Evolutionary conservation across 2,329 filamentous ascomycete species (phyloP).

Genomic region (Aureobasidium sp.): DNA sequence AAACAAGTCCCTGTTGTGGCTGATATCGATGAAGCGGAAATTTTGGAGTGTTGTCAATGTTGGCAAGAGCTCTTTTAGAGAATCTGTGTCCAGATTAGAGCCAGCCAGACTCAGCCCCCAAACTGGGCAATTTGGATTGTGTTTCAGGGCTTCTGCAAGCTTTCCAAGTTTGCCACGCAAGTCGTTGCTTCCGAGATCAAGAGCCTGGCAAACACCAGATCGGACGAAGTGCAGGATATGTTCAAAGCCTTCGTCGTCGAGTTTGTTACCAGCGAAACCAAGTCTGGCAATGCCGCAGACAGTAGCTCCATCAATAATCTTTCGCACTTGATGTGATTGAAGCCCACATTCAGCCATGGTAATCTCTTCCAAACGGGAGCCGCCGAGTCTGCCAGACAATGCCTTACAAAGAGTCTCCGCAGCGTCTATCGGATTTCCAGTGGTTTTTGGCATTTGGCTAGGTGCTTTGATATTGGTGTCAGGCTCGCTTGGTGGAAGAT

Average conservation of each 20-base stretch:
- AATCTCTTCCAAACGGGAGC: conserved; percentile 70
- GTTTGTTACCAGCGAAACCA: conserved; percentile 73
- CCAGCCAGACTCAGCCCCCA: conserved; percentile 82
- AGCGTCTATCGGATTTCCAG: conserved; percentile 40
- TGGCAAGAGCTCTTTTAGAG: conserved; percentile 68
- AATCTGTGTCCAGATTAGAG: conserved; percentile 69
- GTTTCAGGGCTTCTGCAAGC: conserved; percentile 45
- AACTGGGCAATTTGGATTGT: conserved; percentile 46
- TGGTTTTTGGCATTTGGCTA: conserved; percentile 18
- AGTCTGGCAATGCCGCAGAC: conserved; percentile 71
- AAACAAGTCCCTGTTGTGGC: conserved; percentile 80
- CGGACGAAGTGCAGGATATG: conserved; percentile 72
- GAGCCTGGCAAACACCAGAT: conserved; percentile 71
- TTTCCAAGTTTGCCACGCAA: conserved; percentile 41
- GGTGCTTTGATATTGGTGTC: conserved; percentile 21
- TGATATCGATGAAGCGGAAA: conserved; percentile 85
- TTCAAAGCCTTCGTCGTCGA: conserved; percentile 65
- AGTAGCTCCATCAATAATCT: conserved; percentile 74
- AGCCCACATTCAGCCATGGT: conserved; percentile 75
- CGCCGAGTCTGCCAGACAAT: conserved; percentile 68
- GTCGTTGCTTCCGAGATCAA: conserved; percentile 85
- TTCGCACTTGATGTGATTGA: conserved; percentile 61
- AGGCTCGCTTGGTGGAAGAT: conserved; percentile 24
- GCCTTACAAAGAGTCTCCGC: conserved; percentile 65
- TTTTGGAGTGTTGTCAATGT: conserved; percentile 61